Conservation (phyloP, 768 basidiomycete species). For the Lactarius trivialis region DNA sequence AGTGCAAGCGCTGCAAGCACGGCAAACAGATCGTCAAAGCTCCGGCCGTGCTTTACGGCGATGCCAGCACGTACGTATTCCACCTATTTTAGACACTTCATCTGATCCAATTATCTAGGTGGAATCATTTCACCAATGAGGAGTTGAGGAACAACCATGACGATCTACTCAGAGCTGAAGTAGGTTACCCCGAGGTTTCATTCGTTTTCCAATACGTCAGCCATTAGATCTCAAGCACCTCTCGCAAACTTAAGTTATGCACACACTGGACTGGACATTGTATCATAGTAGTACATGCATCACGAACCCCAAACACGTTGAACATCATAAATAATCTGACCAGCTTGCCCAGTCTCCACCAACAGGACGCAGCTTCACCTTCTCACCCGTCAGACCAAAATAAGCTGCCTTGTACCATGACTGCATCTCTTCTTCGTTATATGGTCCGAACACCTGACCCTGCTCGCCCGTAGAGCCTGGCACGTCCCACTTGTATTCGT, state of each 20-base stretch:
- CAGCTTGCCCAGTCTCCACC: slow-evolving; percentile 72
- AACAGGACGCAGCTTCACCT: slow-evolving; percentile 61
- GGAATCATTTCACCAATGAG: slow-evolving; percentile 94
- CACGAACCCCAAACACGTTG: neutral
- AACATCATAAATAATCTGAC: slow-evolving; percentile 43
- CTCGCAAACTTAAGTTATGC: slow-evolving; percentile 11
- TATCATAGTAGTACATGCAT: slow-evolving; percentile 15
- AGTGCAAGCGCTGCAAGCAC: slow-evolving; percentile 85
- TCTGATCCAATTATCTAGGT: slow-evolving; percentile 42
- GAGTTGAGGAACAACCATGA: slow-evolving; percentile 92
- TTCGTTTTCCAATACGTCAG: slow-evolving; percentile 97
- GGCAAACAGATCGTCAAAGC: slow-evolving; percentile 80
- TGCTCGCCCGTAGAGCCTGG: slow-evolving; percentile 39
- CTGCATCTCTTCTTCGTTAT: slow-evolving; percentile 69
- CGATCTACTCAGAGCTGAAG: slow-evolving; percentile 87
- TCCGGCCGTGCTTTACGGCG: slow-evolving; percentile 86
- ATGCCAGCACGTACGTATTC: slow-evolving; percentile 86
- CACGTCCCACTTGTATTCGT: slow-evolving; percentile 77
- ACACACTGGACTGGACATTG: slow-evolving; percentile 10
- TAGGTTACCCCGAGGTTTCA: slow-evolving; percentile 76
- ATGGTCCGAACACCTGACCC: slow-evolving; percentile 69
- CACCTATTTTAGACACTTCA: neutral
- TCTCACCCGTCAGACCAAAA: slow-evolving; percentile 72
- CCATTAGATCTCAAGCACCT: slow-evolving; percentile 43
- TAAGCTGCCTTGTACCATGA: slow-evolving; percentile 76